A percentile compares a stretch with the other conserved stretches of the same genome.
phyloP scores from a whole-genome alignment of 805 yeast genomes.

The Suhomyces sp. region DNA sequence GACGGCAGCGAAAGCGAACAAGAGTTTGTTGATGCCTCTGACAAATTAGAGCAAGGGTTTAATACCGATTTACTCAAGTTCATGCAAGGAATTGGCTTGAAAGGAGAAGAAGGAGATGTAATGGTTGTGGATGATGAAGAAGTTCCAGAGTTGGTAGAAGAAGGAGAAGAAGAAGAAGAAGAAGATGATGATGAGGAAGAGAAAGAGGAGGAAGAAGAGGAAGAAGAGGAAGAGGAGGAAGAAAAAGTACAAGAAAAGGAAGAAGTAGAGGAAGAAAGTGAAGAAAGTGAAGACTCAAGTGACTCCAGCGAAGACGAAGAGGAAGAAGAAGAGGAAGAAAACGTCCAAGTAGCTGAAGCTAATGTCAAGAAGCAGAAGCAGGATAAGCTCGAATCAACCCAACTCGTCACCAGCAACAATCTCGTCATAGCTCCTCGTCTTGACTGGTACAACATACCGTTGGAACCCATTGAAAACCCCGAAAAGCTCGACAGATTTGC shows the following conservation, averaged over 20 bases:
- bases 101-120: constrained; percentile 30
- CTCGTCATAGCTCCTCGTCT: constrained; percentile 57
- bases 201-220: constrained; percentile 34
- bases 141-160: constrained; percentile 10
- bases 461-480: constrained; percentile 18
- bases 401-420: constrained; percentile 55
- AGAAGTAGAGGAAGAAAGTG: constrained; percentile 17
- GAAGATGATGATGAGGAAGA: constrained; percentile 26
- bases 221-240: constrained; percentile 32
- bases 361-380: constrained; percentile 8
- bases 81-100: constrained; percentile 67
- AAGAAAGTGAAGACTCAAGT: constrained; percentile 1
- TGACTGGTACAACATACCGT: constrained; percentile 73
- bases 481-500: constrained; percentile 50
- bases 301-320: constrained; percentile 1
- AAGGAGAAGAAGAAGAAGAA: constrained; percentile 13
- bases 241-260: constrained; percentile 34
- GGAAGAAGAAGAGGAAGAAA: constrained; percentile 9
- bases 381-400: constrained; percentile 35
- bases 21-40: constrained; percentile 43
- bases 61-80: constrained; percentile 55
- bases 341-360: constrained; percentile 12
- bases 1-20: constrained; percentile 53
- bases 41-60: constrained; percentile 41
- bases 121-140: constrained; percentile 25